Evolutionary conservation across 2,329 filamentous ascomycete species (phyloP), one percentile per base, ranked within the genome.

Genomic region (Venturia nashicola): DNA sequence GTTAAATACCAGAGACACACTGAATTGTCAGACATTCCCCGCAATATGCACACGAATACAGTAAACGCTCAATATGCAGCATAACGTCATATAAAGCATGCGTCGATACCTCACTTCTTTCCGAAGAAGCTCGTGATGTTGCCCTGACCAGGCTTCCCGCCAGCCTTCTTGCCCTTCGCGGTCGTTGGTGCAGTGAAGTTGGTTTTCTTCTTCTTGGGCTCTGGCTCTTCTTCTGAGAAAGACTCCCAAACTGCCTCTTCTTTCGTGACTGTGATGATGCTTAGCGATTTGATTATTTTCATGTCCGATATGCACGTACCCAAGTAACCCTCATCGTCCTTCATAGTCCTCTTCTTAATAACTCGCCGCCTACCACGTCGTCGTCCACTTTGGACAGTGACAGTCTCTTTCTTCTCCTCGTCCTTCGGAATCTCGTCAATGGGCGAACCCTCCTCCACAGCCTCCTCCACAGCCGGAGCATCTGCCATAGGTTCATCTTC

Each of bases 91-190:
- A 36, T 36, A 32, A 57, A 36, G 7, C 39, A 23, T 14, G 5
- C 23, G n/a, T 18, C 9, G 14, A 16, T 11, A 39, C 12, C 46
- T 57, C 55, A 89, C 71, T 91, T 94, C 79, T 95, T 96, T 51
- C 83, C 82, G 74, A 96, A 96, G 76, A 96, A 96, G 0, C 87
- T 91, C 87, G 92, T 96, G 71, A 96, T 96, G 72, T 81, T 96
- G 3, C 91, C 91, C 71, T 91, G 87, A 2, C 83, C 79, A 2
- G 83, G 78, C 11, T 75, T 72, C 65, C 76, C 78, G 12, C 66
- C 72, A n/a, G 70, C 73, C 68, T 76, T 78, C 71, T 79, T 82
- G 61, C 71, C 72, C 71, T 90, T 90, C 1, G 78, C 76, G 1
- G 75, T 1, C 77, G 78, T 62, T 72, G 73, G 68, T 55, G 68